A percentile compares a stretch with the other conserved stretches of the same genome.
Evolutionary conservation across 352 stramenopile species (phyloP).

Genomic region (Albugo candida): DNA sequence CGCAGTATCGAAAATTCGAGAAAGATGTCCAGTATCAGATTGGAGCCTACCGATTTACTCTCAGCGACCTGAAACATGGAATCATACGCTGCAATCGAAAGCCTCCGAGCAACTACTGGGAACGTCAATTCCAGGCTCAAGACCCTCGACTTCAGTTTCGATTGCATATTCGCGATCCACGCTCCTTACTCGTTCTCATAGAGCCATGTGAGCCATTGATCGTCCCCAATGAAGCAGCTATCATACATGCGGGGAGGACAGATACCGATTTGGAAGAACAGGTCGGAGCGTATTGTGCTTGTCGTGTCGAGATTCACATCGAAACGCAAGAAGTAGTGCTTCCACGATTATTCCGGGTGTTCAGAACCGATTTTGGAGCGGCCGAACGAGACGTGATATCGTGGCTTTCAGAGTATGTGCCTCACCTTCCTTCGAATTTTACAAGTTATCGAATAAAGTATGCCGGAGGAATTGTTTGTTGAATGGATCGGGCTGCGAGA

Average conservation of each 20-base stretch:
- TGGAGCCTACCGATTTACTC: conserved; percentile 36
- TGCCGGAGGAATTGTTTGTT: conserved; percentile 18
- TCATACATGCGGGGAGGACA: conserved; percentile 61
- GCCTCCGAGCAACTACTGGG: conserved; percentile 72
- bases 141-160: conserved; percentile 72
- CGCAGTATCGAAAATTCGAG: conserved; percentile 69
- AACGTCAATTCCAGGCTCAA: conserved; percentile 58
- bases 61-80: conserved; percentile 73
- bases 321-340: conserved; percentile 33
- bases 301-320: conserved; percentile 36
- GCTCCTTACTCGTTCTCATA: conserved; percentile 61
- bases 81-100: conserved; percentile 79
- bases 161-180: conserved; percentile 73
- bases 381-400: conserved; percentile 70
- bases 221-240: conserved; percentile 34
- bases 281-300: conserved; percentile 51
- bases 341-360: conserved; percentile 59
- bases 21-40: conserved; percentile 65
- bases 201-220: conserved; percentile 48
- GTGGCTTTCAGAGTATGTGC: conserved; percentile 74
- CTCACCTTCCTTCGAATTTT: conserved; percentile 37
- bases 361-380: conserved; percentile 72
- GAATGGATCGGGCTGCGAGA: background rate
- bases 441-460: conserved; percentile 66
- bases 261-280: conserved; percentile 72